Conservation (phyloP, 1,284 basidiomycete species). For the Anthracocystis panici-leucophaei region DNA sequence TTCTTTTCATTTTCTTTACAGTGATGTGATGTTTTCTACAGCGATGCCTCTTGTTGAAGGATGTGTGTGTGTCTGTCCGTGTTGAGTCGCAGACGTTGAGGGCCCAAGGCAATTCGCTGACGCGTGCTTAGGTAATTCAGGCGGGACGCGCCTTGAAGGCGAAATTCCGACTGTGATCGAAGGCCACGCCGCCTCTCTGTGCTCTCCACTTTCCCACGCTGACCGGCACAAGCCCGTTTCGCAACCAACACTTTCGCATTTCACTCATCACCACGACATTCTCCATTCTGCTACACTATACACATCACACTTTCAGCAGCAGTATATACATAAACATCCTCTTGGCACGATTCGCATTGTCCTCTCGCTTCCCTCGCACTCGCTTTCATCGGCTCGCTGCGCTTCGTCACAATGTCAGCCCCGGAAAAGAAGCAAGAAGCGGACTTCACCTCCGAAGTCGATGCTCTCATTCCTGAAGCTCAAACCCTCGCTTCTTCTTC, state of each 20-base stretch:
- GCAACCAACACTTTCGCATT: conserved; percentile 17
- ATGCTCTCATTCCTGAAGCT: conserved; percentile 71
- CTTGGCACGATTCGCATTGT: neutral
- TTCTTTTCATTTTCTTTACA: too few relatives aligned
- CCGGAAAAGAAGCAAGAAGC: conserved; percentile 73
- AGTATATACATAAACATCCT: too few relatives aligned
- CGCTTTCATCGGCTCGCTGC: neutral
- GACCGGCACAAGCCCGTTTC: conserved; percentile 35
- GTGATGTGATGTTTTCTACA: neutral
- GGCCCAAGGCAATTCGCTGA: neutral
- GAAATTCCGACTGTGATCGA: conserved; percentile 41
- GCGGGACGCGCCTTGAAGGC: conserved; percentile 9
- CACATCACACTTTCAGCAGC: neutral
- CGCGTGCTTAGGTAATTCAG: conserved; percentile 2
- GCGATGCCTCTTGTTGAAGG: neutral
- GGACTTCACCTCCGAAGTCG: conserved; percentile 74
- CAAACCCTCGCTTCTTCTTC: conserved; percentile 74
- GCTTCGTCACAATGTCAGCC: conserved; percentile 32
- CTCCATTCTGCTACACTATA: too few relatives aligned
- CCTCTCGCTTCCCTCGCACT: too few relatives aligned
- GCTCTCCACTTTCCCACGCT: conserved; percentile 28
- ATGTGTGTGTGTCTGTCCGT: neutral
- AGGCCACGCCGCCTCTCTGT: conserved; percentile 40
- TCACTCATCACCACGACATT: conserved; percentile 1
- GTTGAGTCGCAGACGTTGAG: neutral